Evolutionary conservation across 345 rosid species (phyloP).

Genomic region (Melaleuca alternifolia): DNA sequence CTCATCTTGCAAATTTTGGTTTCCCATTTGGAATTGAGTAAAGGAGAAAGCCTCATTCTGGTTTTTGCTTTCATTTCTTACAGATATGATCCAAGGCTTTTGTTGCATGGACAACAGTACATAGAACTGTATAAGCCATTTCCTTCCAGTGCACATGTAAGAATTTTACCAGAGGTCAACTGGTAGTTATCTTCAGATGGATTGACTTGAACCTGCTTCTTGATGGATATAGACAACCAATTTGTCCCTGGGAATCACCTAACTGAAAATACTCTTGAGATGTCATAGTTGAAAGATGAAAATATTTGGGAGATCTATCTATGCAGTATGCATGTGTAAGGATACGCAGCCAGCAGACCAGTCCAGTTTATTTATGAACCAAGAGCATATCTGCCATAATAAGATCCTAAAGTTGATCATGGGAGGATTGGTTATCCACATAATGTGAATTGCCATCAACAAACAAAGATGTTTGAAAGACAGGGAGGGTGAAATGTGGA

Average conservation of each 20-base stretch:
- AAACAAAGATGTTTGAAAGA: neutral
- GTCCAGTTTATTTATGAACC: neutral
- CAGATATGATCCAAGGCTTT: conserved; percentile 64
- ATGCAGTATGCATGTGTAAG: neutral
- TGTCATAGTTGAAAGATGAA: neutral
- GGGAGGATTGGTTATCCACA: neutral
- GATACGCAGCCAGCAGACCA: neutral
- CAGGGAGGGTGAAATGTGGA: neutral
- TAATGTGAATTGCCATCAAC: neutral
- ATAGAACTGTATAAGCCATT: conserved; percentile 72
- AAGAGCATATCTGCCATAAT: neutral
- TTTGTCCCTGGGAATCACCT: neutral
- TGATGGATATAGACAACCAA: neutral
- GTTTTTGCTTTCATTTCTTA: neutral
- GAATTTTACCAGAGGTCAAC: conserved; percentile 1
- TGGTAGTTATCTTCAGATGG: neutral
- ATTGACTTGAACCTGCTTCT: neutral
- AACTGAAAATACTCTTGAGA: neutral
- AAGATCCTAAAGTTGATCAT: neutral
- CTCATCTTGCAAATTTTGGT: neutral
- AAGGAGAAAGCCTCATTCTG: neutral
- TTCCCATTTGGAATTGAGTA: neutral
- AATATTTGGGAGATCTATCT: neutral
- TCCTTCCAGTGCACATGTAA: conserved; percentile 65
- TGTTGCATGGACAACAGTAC: conserved; percentile 87